Percentiles rank a stretch among this genome's conserved stretches.
Evolutionary conservation across 257 asterid species (phyloP).

Genomic region (Oldenlandia corymbosa): DNA sequence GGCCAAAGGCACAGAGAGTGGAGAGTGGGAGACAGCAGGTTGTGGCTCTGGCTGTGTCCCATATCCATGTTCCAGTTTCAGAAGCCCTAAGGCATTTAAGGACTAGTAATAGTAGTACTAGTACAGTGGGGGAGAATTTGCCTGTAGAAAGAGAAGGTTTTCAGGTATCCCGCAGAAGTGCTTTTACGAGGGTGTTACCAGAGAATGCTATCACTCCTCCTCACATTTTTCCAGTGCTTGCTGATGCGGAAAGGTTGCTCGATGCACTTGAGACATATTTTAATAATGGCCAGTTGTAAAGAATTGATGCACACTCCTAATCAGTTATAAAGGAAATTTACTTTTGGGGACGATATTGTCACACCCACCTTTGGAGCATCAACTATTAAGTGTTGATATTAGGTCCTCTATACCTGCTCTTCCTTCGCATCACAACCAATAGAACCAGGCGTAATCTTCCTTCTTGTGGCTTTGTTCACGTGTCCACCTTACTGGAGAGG

Average conservation of each 20-base stretch:
- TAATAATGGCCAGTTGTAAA: slow-evolving; percentile 32
- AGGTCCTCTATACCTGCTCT: too few species aligned
- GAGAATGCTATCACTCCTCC: slow-evolving; percentile 77
- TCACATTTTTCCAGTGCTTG: slow-evolving; percentile 55
- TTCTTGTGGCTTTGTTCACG: too few species aligned
- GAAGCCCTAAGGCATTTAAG: slow-evolving; percentile 52
- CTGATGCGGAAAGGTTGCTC: slow-evolving; percentile 61
- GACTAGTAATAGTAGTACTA: slow-evolving; percentile 44
- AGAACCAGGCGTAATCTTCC: too few species aligned
- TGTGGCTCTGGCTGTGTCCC: slow-evolving; percentile 26
- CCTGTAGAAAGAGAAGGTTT: slow-evolving; percentile 30
- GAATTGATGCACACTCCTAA: slow-evolving; percentile 25
- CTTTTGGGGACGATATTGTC: slow-evolving; percentile 26
- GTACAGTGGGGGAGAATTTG: slow-evolving; percentile 30
- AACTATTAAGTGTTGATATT: too few species aligned
- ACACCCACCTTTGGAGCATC: slow-evolving; percentile 28
- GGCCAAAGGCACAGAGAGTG: slow-evolving; percentile 50
- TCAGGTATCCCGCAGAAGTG: slow-evolving; percentile 44
- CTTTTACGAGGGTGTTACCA: slow-evolving; percentile 56
- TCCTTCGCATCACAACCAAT: too few species aligned
- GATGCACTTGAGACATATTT: slow-evolving; percentile 68
- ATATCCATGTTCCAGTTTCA: slow-evolving; percentile 44
- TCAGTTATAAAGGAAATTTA: slow-evolving; percentile 31
- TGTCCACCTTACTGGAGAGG: too few species aligned
- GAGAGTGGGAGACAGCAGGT: slow-evolving; percentile 50